A percentile compares a stretch with the other conserved stretches of the same genome.
Evolutionary conservation across 2,329 filamentous ascomycete species (phyloP).

Genomic region (Aspergillus sojae): DNA sequence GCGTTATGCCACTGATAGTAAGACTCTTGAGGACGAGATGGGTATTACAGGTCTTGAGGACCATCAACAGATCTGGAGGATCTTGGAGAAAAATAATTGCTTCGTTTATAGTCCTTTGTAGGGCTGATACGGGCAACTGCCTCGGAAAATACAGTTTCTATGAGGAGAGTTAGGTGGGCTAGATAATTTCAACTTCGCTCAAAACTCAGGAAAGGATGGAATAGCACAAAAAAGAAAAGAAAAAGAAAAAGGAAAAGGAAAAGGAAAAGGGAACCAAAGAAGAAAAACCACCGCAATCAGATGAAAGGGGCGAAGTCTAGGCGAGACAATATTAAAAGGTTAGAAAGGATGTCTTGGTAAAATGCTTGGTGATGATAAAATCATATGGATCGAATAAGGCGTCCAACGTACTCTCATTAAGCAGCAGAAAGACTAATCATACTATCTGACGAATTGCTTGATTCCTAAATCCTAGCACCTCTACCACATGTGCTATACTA

Average conservation of each 20-base stretch:
- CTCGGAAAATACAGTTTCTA: background rate
- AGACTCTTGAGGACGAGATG: constrained; percentile 31
- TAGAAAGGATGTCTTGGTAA: background rate
- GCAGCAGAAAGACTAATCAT: background rate
- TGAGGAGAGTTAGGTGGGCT: background rate
- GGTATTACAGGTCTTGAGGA: constrained; percentile 30
- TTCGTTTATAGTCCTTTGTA: constrained; percentile 31
- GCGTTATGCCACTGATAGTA: constrained; percentile 37
- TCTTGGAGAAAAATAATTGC: constrained; percentile 36
- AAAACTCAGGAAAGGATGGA: background rate
- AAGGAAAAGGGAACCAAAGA: too few species aligned
- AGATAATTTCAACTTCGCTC: background rate
- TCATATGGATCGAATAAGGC: background rate
- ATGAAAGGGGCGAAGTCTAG: background rate
- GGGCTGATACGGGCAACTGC: background rate
- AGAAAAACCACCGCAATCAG: background rate
- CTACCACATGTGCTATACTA: background rate
- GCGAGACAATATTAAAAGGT: background rate
- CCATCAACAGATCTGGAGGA: constrained; percentile 40
- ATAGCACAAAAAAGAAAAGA: background rate
- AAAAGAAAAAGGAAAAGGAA: too few species aligned
- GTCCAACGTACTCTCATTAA: background rate
- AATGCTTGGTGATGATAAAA: background rate
- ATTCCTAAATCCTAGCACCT: background rate
- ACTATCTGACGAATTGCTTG: background rate